Percentiles rank a stretch among this genome's conserved stretches.
Conservation (phyloP, 805 yeast species). For the Candida silvicultrix region DNA sequence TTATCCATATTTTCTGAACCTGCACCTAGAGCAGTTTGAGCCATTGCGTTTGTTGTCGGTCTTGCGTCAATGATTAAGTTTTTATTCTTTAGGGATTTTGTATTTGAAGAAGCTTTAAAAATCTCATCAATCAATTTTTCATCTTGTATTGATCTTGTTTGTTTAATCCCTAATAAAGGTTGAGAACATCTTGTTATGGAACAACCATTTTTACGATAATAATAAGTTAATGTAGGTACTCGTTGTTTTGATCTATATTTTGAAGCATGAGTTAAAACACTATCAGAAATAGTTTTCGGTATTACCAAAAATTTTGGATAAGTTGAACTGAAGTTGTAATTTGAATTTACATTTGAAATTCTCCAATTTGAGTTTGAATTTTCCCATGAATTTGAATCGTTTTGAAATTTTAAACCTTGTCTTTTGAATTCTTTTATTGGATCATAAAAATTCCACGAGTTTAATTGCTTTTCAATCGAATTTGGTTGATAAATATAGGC, state of each 20-base stretch:
- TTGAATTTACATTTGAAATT: conserved; percentile 52
- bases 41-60: conserved; percentile 92
- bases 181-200: conserved; percentile 87
- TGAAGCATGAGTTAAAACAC: conserved; percentile 74
- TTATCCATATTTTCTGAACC: conserved; percentile 93
- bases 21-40: conserved; percentile 96
- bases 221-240: conserved; percentile 77
- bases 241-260: conserved; percentile 82
- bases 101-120: conserved; percentile 33
- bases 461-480: conserved; percentile 50
- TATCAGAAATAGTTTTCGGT: conserved; percentile 76
- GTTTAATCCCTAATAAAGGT: conserved; percentile 87
- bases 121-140: conserved; percentile 75
- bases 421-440: conserved; percentile 61
- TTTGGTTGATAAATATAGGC: conserved; percentile 82
- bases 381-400: conserved; percentile 2
- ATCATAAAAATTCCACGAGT: conserved; percentile 72
- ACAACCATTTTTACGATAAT: conserved; percentile 61
- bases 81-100: conserved; percentile 25
- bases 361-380: conserved; percentile 51
- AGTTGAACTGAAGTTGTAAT: conserved; percentile 63
- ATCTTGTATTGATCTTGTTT: conserved; percentile 84
- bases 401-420: conserved; percentile 48
- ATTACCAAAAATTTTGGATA: conserved; percentile 68
- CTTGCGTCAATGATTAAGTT: conserved; percentile 86